Percentiles rank a stretch among this genome's conserved stretches.
Evolutionary conservation across 495 filamentous ascomycete species (phyloP).

Genomic region (Hyaloscypha finlandica): DNA sequence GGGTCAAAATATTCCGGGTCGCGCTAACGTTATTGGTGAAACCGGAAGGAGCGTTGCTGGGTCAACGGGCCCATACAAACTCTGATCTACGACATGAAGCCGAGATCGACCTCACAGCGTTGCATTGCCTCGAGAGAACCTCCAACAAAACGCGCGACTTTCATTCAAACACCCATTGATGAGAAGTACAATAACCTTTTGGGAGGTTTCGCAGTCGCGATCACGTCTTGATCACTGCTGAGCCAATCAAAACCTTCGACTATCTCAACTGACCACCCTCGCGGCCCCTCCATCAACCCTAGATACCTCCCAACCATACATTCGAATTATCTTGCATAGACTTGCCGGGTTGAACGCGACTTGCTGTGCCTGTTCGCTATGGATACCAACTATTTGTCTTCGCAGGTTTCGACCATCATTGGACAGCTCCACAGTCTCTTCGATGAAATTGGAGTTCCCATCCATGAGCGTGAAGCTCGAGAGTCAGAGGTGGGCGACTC

Average conservation of each 20-base stretch:
- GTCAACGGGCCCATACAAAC: conserved; percentile 16
- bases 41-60: conserved; percentile 13
- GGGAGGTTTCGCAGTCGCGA: conserved; percentile 31
- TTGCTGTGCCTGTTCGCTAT: conserved; percentile 46
- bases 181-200: conserved; percentile 11
- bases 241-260: conserved; percentile 8
- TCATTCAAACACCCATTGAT: conserved; percentile 27
- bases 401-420: conserved; percentile 92
- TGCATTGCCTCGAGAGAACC: background rate
- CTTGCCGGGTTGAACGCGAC: background rate
- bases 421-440: conserved; percentile 88
- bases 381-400: conserved; percentile 89
- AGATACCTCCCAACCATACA: conserved; percentile 7
- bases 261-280: background rate
- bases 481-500: conserved; percentile 72
- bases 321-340: background rate
- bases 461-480: conserved; percentile 83
- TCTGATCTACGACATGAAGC: background rate
- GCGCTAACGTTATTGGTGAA: conserved; percentile 4
- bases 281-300: conserved; percentile 1
- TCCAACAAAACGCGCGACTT: conserved; percentile 19
- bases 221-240: conserved; percentile 27
- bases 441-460: conserved; percentile 91
- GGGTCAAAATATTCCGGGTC: conserved; percentile 2
- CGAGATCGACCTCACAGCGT: background rate